These are phyloP conservation scores for Pseudocercospora eumusae DNA, from an alignment of 2,329 filamentous ascomycete genomes.

Conservation along the genomic window DNA sequence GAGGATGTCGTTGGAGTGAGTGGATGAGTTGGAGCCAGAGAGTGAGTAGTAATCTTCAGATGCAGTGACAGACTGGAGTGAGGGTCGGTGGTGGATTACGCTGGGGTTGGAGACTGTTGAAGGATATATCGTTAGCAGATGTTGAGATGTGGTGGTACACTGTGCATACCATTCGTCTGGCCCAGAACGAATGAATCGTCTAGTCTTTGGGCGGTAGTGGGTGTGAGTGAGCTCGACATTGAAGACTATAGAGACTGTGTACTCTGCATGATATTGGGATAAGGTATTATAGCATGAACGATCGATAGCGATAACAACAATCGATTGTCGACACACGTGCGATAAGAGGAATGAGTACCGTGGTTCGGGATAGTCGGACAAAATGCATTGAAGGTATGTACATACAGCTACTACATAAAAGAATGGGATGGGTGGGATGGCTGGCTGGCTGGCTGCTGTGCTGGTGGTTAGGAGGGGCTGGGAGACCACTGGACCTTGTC, in stretches of 20 bases:
- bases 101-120: conserved; percentile 37
- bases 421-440: neutral
- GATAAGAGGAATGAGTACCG: conserved; percentile 8
- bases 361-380: conserved; percentile 3
- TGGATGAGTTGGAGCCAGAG: conserved; percentile 45
- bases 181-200: conserved; percentile 20
- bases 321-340: conserved; percentile 9
- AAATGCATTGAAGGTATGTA: conserved; percentile 1
- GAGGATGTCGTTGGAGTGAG: conserved; percentile 38
- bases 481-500: conserved; percentile 1
- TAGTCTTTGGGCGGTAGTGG: conserved; percentile 8
- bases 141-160: conserved; percentile 6
- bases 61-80: conserved; percentile 51
- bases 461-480: conserved; percentile 2
- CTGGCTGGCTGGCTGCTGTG: neutral
- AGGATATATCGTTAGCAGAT: neutral
- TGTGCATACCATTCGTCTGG: conserved; percentile 31
- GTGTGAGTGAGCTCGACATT: conserved; percentile 11
- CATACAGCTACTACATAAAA: neutral
- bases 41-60: conserved; percentile 55
- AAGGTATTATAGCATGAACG: neutral
- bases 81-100: conserved; percentile 39
- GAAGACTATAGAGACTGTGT: conserved; percentile 1
- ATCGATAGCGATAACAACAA: neutral
- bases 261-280: neutral